Percentiles rank a stretch among this genome's conserved stretches.
These are phyloP conservation scores for Clathrus columnatus DNA, from an alignment of 768 basidiomycete genomes.

Conservation along the genomic window DNA sequence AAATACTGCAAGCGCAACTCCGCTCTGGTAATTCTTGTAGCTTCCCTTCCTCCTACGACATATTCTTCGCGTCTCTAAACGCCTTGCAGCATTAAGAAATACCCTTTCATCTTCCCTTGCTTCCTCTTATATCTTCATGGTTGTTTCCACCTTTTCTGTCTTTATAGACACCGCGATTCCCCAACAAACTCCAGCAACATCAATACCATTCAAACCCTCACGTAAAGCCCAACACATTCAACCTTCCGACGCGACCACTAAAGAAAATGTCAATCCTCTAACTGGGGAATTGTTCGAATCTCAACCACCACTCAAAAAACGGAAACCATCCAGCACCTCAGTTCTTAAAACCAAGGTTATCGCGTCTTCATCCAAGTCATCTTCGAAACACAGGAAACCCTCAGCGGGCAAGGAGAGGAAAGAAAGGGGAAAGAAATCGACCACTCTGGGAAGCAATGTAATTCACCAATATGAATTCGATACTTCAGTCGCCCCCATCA, in stretches of 20 bases:
- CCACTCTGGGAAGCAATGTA: background rate
- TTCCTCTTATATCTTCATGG: background rate
- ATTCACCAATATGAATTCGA: background rate
- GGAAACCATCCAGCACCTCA: constrained; percentile 6
- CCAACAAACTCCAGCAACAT: background rate
- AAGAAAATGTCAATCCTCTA: constrained; percentile 14
- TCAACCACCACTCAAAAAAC: constrained; percentile 7
- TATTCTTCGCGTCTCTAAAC: background rate
- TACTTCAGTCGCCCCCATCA: background rate
- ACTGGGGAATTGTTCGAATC: constrained; percentile 8
- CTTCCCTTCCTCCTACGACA: constrained; percentile 1
- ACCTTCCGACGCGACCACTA: background rate
- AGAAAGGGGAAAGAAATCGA: constrained; percentile 9
- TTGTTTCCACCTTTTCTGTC: constrained; percentile 2
- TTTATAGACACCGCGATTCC: background rate
- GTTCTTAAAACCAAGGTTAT: constrained; percentile 5
- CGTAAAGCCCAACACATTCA: background rate
- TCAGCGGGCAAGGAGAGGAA: background rate
- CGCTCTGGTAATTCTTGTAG: background rate
- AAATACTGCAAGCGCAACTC: constrained; percentile 4
- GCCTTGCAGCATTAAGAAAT: background rate
- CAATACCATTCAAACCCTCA: background rate
- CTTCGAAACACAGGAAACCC: constrained; percentile 1
- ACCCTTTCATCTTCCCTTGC: background rate
- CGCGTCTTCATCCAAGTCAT: constrained; percentile 5